phyloP scores from a whole-genome alignment of 2,329 filamentous ascomycete species.

The Aspergillus quadrilineatus region DNA sequence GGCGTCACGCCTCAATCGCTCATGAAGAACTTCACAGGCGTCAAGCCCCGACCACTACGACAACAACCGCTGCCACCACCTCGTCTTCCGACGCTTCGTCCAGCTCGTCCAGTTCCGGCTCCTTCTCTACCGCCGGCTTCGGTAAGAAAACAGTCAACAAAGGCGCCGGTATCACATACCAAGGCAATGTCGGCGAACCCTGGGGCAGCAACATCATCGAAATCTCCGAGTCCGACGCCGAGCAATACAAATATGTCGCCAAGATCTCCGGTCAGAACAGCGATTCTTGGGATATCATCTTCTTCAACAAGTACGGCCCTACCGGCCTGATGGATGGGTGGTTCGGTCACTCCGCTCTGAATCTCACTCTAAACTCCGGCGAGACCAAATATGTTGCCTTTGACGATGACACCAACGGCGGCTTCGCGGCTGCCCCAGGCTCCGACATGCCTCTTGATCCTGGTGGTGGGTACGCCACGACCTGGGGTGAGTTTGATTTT shows the following conservation, averaged over 20 bases:
- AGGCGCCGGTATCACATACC: slow-evolving; percentile 31
- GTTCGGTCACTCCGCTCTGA: slow-evolving; percentile 35
- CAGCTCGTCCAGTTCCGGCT: slow-evolving; percentile 12
- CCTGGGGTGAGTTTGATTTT: slow-evolving; percentile 43
- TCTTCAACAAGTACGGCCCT: slow-evolving; percentile 43
- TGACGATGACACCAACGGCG: slow-evolving; percentile 37
- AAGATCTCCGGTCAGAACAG: slow-evolving; percentile 34
- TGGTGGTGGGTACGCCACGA: slow-evolving; percentile 36
- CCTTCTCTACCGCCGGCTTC: slow-evolving; percentile 34
- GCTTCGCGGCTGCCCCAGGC: slow-evolving; percentile 30
- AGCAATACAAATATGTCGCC: slow-evolving; percentile 38
- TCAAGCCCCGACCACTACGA: neutral
- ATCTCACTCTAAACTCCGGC: slow-evolving; percentile 32
- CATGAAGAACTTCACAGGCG: neutral
- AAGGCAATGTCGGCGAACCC: slow-evolving; percentile 40
- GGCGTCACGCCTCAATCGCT: slow-evolving; percentile 20
- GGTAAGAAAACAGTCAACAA: slow-evolving; percentile 28
- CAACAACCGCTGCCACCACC: neutral
- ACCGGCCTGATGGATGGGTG: slow-evolving; percentile 36
- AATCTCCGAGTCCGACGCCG: slow-evolving; percentile 30
- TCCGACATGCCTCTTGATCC: slow-evolving; percentile 27
- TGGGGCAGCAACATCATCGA: slow-evolving; percentile 44
- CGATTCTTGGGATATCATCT: slow-evolving; percentile 36
- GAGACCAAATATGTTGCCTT: slow-evolving; percentile 41
- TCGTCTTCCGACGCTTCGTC: neutral